Conservation (phyloP, 2,329 filamentous ascomycete genomes). For the Nemania serpens region DNA sequence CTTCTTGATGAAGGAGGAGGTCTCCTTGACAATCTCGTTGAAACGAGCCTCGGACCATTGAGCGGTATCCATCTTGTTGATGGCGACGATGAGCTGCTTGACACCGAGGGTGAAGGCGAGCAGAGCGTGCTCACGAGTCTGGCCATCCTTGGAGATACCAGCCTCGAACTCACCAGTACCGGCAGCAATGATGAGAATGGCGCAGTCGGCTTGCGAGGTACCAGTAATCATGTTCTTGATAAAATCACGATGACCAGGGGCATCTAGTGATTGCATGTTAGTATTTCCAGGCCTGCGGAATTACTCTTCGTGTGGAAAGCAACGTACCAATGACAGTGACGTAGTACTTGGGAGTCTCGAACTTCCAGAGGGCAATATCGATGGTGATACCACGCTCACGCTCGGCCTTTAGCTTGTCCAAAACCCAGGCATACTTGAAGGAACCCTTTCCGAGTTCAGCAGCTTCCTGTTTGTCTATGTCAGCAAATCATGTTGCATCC, state of each 20-base stretch:
- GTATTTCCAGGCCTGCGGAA: neutral
- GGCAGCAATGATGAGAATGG: conserved; percentile 99
- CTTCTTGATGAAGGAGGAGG: conserved; percentile 99
- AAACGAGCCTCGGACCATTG: conserved; percentile 97
- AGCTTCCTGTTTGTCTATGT: conserved; percentile 72
- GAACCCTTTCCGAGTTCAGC: conserved; percentile 99
- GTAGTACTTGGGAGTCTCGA: conserved; percentile 97
- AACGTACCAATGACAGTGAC: conserved; percentile 93
- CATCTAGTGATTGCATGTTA: conserved; percentile 60
- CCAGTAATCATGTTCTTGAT: conserved; percentile 99
- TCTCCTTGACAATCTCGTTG: conserved; percentile 99
- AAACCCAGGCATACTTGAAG: conserved; percentile 99
- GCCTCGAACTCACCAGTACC: conserved; percentile 99
- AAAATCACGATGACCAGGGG: conserved; percentile 99
- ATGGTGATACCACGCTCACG: conserved; percentile 99
- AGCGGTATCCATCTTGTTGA: conserved; percentile 99
- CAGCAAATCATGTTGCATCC: conserved; percentile 1
- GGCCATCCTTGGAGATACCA: conserved; percentile 99
- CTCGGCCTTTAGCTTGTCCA: conserved; percentile 99
- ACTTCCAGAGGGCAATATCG: conserved; percentile 99
- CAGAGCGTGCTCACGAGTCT: conserved; percentile 99
- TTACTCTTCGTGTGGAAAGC: conserved; percentile 8
- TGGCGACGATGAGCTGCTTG: conserved; percentile 99
- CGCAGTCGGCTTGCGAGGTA: conserved; percentile 99
- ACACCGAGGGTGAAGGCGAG: conserved; percentile 99